phyloP scores from a whole-genome alignment of 768 basidiomycete species.

The Suillus tomentosus region DNA sequence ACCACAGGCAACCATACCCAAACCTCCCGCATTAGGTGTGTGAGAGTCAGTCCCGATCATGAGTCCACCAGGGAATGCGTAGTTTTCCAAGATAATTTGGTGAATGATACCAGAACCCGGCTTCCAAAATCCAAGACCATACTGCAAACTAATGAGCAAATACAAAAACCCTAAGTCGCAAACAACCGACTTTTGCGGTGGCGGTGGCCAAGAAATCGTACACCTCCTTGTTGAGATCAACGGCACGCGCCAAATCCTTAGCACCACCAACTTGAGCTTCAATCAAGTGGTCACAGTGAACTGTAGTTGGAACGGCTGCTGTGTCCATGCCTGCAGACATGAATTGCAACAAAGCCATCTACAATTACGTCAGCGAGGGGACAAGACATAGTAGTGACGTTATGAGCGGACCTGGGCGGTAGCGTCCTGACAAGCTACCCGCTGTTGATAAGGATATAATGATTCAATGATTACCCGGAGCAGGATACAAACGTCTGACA shows the following conservation, averaged over 20 bases:
- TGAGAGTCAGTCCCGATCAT: constrained; percentile 99
- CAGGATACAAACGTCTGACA: constrained; percentile 33
- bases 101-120: constrained; percentile 99
- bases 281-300: constrained; percentile 99
- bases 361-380: constrained; percentile 31
- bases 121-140: constrained; percentile 99
- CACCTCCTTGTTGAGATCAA: constrained; percentile 95
- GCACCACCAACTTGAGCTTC: constrained; percentile 95
- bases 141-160: constrained; percentile 44
- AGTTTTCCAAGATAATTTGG: constrained; percentile 99
- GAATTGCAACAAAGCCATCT: constrained; percentile 99
- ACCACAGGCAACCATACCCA: constrained; percentile 99
- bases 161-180: background rate
- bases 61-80: constrained; percentile 97
- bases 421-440: constrained; percentile 90
- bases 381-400: constrained; percentile 20
- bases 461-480: constrained; percentile 13
- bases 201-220: constrained; percentile 99
- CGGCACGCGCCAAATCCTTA: constrained; percentile 91
- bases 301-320: constrained; percentile 96
- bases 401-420: constrained; percentile 68
- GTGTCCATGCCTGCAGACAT: constrained; percentile 99
- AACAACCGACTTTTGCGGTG: constrained; percentile 74
- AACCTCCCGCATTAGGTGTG: constrained; percentile 98
- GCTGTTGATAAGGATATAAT: constrained; percentile 42